Evolutionary conservation across 2,329 filamentous ascomycete species (phyloP).

Genomic region (Diaporthe sp.): DNA sequence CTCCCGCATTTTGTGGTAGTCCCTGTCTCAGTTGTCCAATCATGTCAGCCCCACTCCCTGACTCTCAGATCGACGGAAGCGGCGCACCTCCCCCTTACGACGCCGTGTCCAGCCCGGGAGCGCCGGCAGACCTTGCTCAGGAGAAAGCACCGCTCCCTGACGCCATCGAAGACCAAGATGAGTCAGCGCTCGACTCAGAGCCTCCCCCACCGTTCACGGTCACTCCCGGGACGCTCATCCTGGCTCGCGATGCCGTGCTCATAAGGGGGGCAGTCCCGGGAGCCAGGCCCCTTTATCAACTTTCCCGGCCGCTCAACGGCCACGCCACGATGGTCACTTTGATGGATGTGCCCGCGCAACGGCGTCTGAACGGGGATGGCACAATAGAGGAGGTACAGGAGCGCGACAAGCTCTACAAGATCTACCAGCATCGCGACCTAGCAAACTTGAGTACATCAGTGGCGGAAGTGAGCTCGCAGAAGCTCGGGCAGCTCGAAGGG

Average conservation of each 20-base stretch:
- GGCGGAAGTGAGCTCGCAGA: not conserved
- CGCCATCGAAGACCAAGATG: not conserved
- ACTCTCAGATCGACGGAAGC: not conserved
- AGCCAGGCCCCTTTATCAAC: constrained; percentile 16
- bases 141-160: not conserved
- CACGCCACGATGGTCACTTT: not conserved
- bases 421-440: not conserved
- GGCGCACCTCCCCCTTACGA: constrained; percentile 3
- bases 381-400: not conserved
- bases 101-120: not conserved
- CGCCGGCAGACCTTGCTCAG: not conserved
- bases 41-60: not conserved
- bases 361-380: not conserved
- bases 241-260: not conserved
- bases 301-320: constrained; percentile 16
- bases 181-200: not conserved
- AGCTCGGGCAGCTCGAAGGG: not conserved
- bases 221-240: constrained; percentile 25
- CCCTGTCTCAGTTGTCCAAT: not conserved
- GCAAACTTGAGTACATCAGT: not conserved
- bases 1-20: not conserved
- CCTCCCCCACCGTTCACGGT: constrained; percentile 27
- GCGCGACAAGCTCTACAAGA: constrained; percentile 17
- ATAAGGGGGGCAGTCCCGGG: not conserved
- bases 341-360: not conserved